Evolutionary conservation across 139 green algal species (phyloP).

Genomic region (Diplosphaera chodatii): DNA sequence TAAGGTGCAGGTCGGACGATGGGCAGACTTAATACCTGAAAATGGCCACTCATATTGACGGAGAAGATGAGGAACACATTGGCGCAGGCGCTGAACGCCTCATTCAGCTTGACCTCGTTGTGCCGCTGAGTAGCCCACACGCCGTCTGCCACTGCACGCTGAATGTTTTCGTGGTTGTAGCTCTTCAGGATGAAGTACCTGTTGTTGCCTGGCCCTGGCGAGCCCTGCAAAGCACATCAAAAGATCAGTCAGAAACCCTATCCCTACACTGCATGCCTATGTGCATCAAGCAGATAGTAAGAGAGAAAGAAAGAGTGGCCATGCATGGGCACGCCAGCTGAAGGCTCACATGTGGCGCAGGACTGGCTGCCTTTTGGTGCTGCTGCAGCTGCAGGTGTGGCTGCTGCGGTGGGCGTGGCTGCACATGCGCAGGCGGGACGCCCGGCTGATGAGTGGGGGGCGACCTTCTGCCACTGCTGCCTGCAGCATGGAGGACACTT

Average conservation of each 20-base stretch:
- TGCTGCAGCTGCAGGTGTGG: not conserved
- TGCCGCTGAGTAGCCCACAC: constrained; percentile 61
- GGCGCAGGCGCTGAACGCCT: constrained; percentile 35
- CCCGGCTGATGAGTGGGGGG: not conserved
- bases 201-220: not conserved
- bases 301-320: too few species aligned
- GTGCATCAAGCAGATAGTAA: too few species aligned
- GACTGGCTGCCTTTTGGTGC: not conserved
- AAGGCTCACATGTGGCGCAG: not conserved
- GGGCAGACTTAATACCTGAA: constrained; percentile 42
- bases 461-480: not conserved
- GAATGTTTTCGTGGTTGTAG: constrained; percentile 50
- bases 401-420: too few species aligned
- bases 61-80: constrained; percentile 65
- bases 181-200: constrained; percentile 72
- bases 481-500: too few species aligned
- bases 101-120: constrained; percentile 64
- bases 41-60: constrained; percentile 55
- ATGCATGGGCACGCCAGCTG: too few species aligned
- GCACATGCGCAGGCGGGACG: not conserved
- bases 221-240: not conserved
- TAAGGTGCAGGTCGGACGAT: too few species aligned
- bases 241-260: too few species aligned
- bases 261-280: too few species aligned
- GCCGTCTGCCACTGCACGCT: constrained; percentile 39